These are phyloP conservation scores for Phaeotremella skinneri DNA, from an alignment of 768 basidiomycete genomes.

Conservation along the genomic window DNA sequence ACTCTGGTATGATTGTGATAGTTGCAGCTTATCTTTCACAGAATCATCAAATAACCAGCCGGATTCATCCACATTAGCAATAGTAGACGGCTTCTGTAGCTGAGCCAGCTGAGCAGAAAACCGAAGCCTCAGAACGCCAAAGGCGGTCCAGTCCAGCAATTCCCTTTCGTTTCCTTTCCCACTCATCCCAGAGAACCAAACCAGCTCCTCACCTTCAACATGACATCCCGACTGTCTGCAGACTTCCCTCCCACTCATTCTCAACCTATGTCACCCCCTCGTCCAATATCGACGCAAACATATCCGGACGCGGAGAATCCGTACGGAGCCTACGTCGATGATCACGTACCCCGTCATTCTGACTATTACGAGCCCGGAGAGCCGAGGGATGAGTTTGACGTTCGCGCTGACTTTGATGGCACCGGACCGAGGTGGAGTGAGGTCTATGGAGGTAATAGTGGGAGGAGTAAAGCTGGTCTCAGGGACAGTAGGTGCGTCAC, in stretches of 20 bases:
- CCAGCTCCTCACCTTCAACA: too few species aligned
- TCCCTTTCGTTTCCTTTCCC: too few species aligned
- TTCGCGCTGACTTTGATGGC: conserved; percentile 46
- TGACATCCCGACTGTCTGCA: conserved; percentile 17
- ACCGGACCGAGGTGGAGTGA: conserved; percentile 42
- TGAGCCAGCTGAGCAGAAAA: too few species aligned
- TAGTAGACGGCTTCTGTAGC: too few species aligned
- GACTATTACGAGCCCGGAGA: conserved; percentile 34
- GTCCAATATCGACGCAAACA: conserved; percentile 1
- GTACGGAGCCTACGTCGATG: neutral
- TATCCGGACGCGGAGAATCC: conserved; percentile 2
- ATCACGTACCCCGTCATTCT: conserved; percentile 11
- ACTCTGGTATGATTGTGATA: too few species aligned
- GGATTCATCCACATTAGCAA: too few species aligned
- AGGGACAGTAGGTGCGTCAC: conserved; percentile 2
- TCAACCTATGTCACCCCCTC: neutral
- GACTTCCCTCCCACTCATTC: conserved; percentile 13
- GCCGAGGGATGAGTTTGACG: conserved; percentile 41
- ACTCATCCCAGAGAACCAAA: too few species aligned
- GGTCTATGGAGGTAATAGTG: conserved; percentile 27
- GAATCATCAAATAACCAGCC: too few species aligned
- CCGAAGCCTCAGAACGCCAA: too few species aligned
- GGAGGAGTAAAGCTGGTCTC: conserved; percentile 2
- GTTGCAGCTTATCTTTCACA: neutral
- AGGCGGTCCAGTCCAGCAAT: neutral